Percentiles rank a stretch among this genome's conserved stretches.
These are phyloP conservation scores for Pichia deserticola DNA, from an alignment of 805 yeast genomes.

Conservation along the genomic window DNA sequence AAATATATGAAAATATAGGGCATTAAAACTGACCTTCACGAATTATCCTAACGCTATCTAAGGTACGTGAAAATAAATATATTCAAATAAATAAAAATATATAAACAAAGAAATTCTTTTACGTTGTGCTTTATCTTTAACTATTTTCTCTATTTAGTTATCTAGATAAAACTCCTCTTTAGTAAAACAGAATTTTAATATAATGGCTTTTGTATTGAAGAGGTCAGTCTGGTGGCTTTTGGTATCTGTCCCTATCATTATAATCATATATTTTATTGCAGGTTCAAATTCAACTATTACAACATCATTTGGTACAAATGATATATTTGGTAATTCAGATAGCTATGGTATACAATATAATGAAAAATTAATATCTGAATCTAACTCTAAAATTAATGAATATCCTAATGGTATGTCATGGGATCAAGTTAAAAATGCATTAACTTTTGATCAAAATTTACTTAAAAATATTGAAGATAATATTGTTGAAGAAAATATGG, in stretches of 20 bases:
- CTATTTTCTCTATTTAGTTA: too few relatives aligned
- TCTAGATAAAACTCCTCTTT: too few relatives aligned
- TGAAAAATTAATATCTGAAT: constrained; percentile 23
- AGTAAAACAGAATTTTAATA: too few relatives aligned
- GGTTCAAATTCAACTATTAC: constrained; percentile 1
- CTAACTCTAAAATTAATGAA: constrained; percentile 1
- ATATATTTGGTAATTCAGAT: constrained; percentile 2
- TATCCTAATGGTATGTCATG: constrained; percentile 12
- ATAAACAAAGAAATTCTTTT: too few relatives aligned
- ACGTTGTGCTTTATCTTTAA: too few relatives aligned
- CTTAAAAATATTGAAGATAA: constrained; percentile 22
- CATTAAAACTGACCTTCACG: too few relatives aligned
- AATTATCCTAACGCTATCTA: too few relatives aligned
- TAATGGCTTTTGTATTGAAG: constrained; percentile 5
- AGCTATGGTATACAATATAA: constrained; percentile 24
- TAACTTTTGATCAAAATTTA: constrained; percentile 18
- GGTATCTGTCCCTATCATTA: constrained; percentile 6
- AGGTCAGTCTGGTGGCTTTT: constrained; percentile 17
- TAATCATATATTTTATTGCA: constrained; percentile 4
- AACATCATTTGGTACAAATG: constrained; percentile 16
- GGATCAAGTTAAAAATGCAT: constrained; percentile 20
- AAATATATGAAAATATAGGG: too few relatives aligned
- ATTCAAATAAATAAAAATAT: too few relatives aligned
- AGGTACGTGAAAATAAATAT: too few relatives aligned
- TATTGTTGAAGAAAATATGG: constrained; percentile 28